Conservation (phyloP, 306 rosid species). For the Cucurbita argyrosperma region DNA sequence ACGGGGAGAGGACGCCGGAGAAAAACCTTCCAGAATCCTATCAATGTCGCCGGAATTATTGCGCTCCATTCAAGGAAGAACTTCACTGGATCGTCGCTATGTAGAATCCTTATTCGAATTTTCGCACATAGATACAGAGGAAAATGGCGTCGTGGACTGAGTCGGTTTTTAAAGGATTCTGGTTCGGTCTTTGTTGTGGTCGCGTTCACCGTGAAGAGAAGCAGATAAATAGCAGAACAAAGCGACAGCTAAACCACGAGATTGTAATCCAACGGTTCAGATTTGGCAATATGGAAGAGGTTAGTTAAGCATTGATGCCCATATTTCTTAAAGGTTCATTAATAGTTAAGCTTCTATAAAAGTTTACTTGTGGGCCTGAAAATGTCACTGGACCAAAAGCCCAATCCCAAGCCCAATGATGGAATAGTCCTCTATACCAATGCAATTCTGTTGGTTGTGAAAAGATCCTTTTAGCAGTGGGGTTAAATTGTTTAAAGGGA, state of each 20-base stretch:
- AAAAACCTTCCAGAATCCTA: conserved; percentile 39
- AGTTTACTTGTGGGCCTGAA: neutral
- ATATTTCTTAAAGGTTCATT: too few species aligned
- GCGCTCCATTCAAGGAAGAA: too few species aligned
- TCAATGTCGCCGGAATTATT: too few species aligned
- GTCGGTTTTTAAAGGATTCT: neutral
- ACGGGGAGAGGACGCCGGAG: conserved; percentile 49
- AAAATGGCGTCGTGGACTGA: neutral
- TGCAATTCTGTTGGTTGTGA: neutral
- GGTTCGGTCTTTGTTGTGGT: conserved; percentile 11
- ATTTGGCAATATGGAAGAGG: conserved; percentile 26
- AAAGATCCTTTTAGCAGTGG: neutral
- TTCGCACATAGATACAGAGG: neutral
- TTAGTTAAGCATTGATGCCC: conserved; percentile 11
- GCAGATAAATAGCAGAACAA: conserved; percentile 9
- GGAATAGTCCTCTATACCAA: neutral
- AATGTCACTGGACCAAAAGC: neutral
- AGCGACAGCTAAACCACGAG: conserved; percentile 17
- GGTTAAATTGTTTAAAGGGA: neutral
- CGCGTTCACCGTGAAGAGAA: conserved; percentile 8
- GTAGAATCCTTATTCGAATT: neutral
- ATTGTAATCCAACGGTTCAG: conserved; percentile 32
- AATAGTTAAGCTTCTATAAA: too few species aligned
- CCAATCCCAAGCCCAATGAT: neutral
- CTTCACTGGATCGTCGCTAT: too few species aligned